Base-by-base conservation (phyloP, 257 asterid genomes). In the Paulownia fortunei region DNA sequence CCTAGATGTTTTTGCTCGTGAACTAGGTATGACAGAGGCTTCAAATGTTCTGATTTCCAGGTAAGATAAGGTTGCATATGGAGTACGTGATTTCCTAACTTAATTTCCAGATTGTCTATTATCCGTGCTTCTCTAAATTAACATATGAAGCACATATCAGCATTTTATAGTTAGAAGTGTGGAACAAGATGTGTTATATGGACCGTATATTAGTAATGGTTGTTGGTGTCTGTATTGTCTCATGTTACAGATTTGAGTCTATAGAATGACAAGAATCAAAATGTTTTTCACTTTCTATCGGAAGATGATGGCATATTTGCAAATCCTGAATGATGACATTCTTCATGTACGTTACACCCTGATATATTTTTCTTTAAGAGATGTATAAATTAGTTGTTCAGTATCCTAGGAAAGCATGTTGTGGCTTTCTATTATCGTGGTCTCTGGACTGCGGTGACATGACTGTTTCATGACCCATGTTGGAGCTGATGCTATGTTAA, bases 21-120 rank as follows among this genome's bases (percentile, higher is more conserved):
- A 85, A 83, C 83, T 95, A 32, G 92, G 90, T 36, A 23, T 82
- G 51, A 36, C 72, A 0, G 94, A 87, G 76, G 97, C 97, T 82
- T 90, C 99, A 41, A 83, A 85, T 84, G 82, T 93, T 84, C 78
- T 90, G 72, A 81, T 95, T 78, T 90, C 99, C 79, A 91, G 94
- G 99, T 93, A 86, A 88, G 76, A 42, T 74, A 13, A n/a, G 78
- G 30, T 10, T 23, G 41, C 58, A 8, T 8, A 18, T 61, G 32
- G 34, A 26, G 11, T 4, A 23, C 18, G 34, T 46, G 21, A 15
- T 66, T 77, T 62, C 42, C 24, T 54, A n/a, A 44, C 46, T 58
- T 49, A 67, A 55, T 78, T 49, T 51, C 77, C 32, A 2, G 74
- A 46, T n/a, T 47, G 30, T 49, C 19, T 39, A 8, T 24, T 9